These are phyloP conservation scores for Raddia distichophylla DNA, from an alignment of 176 grass and related monocot species.

Conservation along the genomic window DNA sequence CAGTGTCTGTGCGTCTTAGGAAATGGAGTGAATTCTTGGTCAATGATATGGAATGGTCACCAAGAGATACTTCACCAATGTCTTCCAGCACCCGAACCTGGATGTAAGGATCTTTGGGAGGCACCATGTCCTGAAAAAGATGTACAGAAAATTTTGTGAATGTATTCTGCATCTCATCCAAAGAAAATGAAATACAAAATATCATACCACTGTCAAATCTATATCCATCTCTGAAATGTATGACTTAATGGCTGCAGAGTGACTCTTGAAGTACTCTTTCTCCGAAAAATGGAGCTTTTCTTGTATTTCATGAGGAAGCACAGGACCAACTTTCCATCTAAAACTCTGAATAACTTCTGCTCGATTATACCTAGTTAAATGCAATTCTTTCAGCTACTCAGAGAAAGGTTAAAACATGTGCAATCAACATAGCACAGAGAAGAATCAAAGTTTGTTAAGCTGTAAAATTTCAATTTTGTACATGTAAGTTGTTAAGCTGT, in stretches of 20 bases:
- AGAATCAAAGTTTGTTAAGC: not conserved
- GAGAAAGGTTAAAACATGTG: constrained; percentile 10
- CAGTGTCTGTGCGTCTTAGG: constrained; percentile 81
- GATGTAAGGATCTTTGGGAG: constrained; percentile 97
- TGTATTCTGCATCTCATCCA: not conserved
- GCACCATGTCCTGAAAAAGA: constrained; percentile 82
- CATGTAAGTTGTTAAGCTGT: constrained; percentile 59
- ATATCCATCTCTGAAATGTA: constrained; percentile 90
- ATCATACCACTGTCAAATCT: constrained; percentile 90
- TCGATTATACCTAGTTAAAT: constrained; percentile 70
- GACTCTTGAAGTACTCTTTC: constrained; percentile 90
- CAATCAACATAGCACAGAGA: not conserved
- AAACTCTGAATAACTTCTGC: constrained; percentile 90
- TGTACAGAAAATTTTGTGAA: constrained; percentile 14
- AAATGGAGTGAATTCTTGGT: constrained; percentile 93
- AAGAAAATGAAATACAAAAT: constrained; percentile 14
- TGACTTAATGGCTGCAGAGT: constrained; percentile 69
- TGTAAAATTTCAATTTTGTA: constrained; percentile 39
- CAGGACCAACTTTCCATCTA: constrained; percentile 87
- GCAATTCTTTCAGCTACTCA: constrained; percentile 18
- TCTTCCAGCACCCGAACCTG: constrained; percentile 80
- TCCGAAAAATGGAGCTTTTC: constrained; percentile 86
- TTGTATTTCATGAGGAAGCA: constrained; percentile 96
- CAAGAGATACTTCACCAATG: constrained; percentile 92
- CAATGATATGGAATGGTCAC: constrained; percentile 82